Percentiles rank a stretch among this genome's conserved stretches.
Conservation (phyloP, 306 rosid species). For the Prunus mongolica region DNA sequence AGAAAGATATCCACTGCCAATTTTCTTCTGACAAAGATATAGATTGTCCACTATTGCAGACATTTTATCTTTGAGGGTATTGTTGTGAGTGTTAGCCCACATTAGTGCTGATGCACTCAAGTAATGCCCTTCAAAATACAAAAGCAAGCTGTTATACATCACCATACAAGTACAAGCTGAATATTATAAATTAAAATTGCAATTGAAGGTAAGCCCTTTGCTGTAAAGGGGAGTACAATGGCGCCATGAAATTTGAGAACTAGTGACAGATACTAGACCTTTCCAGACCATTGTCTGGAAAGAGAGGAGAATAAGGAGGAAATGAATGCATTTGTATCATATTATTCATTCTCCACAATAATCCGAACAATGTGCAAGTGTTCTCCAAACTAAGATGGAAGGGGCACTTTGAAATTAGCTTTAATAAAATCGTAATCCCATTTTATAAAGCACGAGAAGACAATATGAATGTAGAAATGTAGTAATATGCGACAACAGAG, state of each 20-base stretch:
- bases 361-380: neutral
- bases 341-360: neutral
- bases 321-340: neutral
- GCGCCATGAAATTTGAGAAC: no score
- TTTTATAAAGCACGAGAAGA: neutral
- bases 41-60: constrained; percentile 46
- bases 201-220: neutral
- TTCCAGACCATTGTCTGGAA: neutral
- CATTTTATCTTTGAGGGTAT: constrained; percentile 55
- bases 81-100: constrained; percentile 85
- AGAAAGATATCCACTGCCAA: constrained; percentile 83
- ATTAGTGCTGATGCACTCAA: constrained; percentile 78
- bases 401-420: no score
- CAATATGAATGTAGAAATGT: neutral
- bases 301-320: neutral
- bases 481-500: neutral
- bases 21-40: constrained; percentile 63
- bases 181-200: constrained; percentile 12
- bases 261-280: neutral
- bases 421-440: neutral
- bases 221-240: neutral
- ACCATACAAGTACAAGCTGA: constrained; percentile 3
- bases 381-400: neutral
- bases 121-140: constrained; percentile 72
- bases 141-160: constrained; percentile 27